phyloP scores from a whole-genome alignment of 352 stramenopile genomes.

The Albugo candida region DNA sequence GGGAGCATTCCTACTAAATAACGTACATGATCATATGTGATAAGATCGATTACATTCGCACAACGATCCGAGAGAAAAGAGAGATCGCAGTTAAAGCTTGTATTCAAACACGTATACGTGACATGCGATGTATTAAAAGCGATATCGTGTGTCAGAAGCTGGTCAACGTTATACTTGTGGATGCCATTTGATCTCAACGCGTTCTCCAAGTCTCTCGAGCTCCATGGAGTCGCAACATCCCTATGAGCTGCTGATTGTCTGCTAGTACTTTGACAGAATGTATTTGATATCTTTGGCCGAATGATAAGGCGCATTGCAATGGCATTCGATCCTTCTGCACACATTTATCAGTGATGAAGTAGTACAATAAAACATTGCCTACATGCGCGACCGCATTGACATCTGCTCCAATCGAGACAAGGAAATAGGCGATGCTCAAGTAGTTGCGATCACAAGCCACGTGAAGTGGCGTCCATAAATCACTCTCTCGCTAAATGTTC shows the following conservation, averaged over 20 bases:
- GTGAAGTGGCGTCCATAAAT: constrained; percentile 42
- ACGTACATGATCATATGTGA: too few relatives aligned
- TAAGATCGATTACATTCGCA: too few relatives aligned
- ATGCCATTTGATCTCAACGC: not conserved
- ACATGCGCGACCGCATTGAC: constrained; percentile 52
- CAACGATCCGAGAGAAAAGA: too few relatives aligned
- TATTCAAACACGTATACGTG: too few relatives aligned
- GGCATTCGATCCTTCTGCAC: constrained; percentile 46
- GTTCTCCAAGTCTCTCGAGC: constrained; percentile 38
- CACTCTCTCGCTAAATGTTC: constrained; percentile 16
- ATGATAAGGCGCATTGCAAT: constrained; percentile 21
- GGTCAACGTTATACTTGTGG: too few relatives aligned
- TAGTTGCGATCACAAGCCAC: constrained; percentile 41
- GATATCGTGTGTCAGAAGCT: too few relatives aligned
- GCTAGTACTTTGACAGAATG: constrained; percentile 3
- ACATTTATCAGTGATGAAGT: not conserved
- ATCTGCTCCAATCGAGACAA: constrained; percentile 48
- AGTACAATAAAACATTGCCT: not conserved
- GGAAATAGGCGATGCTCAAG: constrained; percentile 32
- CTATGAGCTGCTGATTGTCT: constrained; percentile 15
- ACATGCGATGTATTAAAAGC: too few relatives aligned
- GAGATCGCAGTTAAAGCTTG: too few relatives aligned
- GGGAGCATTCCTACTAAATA: too few relatives aligned
- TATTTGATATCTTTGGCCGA: constrained; percentile 1
- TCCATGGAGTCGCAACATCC: constrained; percentile 20